Evolutionary conservation across 805 yeast genomes (phyloP).

Genomic region (Lipomyces mesembrius): DNA sequence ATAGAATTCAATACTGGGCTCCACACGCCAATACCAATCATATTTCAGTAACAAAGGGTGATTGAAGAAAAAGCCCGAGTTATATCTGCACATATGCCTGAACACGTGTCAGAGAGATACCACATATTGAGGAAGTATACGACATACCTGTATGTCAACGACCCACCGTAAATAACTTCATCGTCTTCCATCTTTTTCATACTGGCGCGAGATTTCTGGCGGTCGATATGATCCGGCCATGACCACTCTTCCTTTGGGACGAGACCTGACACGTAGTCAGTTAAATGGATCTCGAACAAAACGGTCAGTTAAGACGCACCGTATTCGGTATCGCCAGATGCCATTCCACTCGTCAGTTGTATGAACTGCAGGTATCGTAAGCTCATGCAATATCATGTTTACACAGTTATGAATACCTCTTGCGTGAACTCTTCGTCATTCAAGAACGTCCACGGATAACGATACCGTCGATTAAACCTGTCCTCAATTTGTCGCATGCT

Average conservation of each 20-base stretch:
- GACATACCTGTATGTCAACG: conserved; percentile 55
- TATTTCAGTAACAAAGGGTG: conserved; percentile 75
- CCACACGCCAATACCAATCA: conserved; percentile 94
- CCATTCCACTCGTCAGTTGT: conserved; percentile 63
- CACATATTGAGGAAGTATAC: background rate
- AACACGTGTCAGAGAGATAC: conserved; percentile 43
- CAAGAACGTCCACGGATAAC: conserved; percentile 94
- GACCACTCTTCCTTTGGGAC: conserved; percentile 89
- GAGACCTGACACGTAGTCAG: conserved; percentile 33
- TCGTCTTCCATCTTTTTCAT: conserved; percentile 59
- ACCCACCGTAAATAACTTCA: conserved; percentile 65
- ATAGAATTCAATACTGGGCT: conserved; percentile 77
- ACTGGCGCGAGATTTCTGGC: conserved; percentile 62
- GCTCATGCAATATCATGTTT: background rate
- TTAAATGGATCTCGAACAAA: background rate
- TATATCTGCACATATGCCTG: conserved; percentile 92
- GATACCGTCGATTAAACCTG: conserved; percentile 76
- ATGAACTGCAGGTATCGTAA: conserved; percentile 55
- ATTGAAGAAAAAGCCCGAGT: conserved; percentile 86
- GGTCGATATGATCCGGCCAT: conserved; percentile 82
- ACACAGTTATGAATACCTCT: conserved; percentile 47
- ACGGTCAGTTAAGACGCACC: conserved; percentile 50
- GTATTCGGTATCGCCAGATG: conserved; percentile 76
- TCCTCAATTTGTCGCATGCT: conserved; percentile 74
- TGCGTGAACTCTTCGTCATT: conserved; percentile 85